Conservation (phyloP, 2,329 filamentous ascomycete species). For the Diaporthe eres region DNA sequence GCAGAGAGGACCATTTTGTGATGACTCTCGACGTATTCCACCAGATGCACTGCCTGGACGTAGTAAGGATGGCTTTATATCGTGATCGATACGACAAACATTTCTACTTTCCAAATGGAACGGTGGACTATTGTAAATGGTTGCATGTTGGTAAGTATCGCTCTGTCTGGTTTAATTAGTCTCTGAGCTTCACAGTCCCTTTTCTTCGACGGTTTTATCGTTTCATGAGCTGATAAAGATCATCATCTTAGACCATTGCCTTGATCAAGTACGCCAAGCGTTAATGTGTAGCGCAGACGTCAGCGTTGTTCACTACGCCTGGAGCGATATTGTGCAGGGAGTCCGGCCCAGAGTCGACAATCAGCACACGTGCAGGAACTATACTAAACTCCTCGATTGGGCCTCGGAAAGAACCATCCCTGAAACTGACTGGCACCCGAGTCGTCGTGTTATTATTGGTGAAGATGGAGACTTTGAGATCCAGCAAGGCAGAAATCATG, state of each 20-base stretch:
- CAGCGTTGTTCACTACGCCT: background rate
- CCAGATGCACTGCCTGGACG: conserved; percentile 1
- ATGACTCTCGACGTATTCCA: background rate
- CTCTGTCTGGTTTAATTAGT: background rate
- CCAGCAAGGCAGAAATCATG: conserved; percentile 1
- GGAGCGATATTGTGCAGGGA: background rate
- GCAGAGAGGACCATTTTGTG: background rate
- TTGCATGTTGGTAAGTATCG: background rate
- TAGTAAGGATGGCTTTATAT: background rate
- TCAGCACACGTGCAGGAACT: conserved; percentile 1
- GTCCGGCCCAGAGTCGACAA: conserved; percentile 1
- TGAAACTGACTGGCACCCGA: background rate
- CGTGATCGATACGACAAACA: background rate
- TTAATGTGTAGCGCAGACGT: background rate
- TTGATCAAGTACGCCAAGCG: background rate
- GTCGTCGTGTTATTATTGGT: background rate
- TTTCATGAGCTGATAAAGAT: background rate
- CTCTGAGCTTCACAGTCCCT: background rate
- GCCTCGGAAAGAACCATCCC: background rate
- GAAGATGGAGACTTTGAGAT: background rate
- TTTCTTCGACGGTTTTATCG: background rate
- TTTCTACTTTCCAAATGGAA: background rate
- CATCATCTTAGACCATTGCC: background rate
- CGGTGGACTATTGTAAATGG: background rate
- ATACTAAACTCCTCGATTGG: background rate